Evolutionary conservation across 73 alveolate genomes (phyloP), one percentile per base, ranked within the genome.

Genomic region (Paramecium primaurelia): DNA sequence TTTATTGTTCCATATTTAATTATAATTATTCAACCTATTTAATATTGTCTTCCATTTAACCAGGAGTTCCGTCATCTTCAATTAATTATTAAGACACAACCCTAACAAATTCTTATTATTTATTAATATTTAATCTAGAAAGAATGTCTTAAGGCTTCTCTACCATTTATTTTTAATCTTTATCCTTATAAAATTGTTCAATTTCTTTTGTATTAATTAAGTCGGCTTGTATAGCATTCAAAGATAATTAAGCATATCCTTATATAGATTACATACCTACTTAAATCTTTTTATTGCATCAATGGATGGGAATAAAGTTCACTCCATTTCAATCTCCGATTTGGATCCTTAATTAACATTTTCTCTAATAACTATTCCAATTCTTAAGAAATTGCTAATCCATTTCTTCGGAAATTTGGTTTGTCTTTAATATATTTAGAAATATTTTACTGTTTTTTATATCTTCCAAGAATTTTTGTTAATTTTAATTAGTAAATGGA

Each of bases 221-320:
- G 5, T 38, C 87, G 6, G 87, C 87, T 28, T 34, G 60, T 2
- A 73, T 20, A 16, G 37, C 87, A 16, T 40, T 40, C 18, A 73
- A 37, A 12, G 32, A 16, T 22, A 73, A 44, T 36, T 36, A 37
- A 10, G 34, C 64, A n/a, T 30, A 73, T 73, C 59, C 87, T 73
- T 4, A 37, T 10, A 12, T 5, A 73, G 60, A 20, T 7, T 12
- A 36, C 37, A 34, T 14, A 7, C 37, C 26, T 73, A 73, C 87
- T 73, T 16, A 73, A 4, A 73, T 73, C 91, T 54, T 54, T 54
- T n/a, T 45, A 16, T 47, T 80, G 36, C 18, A 80, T 42, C 6
- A 80, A 26, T 14, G 91, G 91, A 80, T 80, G 45, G 12, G 42
- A 25, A 36, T 80, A 80, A 20, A 80, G 30, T 26, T 42, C 91